phyloP scores from a whole-genome alignment of 2,329 filamentous ascomycete species.

The Pseudopithomyces chartarum region DNA sequence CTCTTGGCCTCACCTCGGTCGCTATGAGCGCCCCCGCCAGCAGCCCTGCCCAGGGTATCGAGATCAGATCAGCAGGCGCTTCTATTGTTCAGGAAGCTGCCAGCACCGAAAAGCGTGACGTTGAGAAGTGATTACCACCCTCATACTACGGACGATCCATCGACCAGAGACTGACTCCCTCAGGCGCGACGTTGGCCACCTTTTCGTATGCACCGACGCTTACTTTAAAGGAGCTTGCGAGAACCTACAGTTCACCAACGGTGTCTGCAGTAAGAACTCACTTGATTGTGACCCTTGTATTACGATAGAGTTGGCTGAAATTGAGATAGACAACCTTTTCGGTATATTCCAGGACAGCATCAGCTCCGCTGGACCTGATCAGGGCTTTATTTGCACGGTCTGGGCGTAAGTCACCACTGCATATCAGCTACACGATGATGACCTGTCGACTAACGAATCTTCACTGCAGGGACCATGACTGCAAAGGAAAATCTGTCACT shows the following conservation, averaged over 20 bases:
- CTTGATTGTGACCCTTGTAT: background rate
- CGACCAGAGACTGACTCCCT: background rate
- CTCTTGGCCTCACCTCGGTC: slow-evolving; percentile 8
- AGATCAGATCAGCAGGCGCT: background rate
- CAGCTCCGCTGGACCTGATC: slow-evolving; percentile 4
- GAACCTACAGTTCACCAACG: slow-evolving; percentile 10
- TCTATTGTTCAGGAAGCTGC: background rate
- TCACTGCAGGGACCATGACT: background rate
- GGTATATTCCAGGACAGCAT: slow-evolving; percentile 7
- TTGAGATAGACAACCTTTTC: background rate
- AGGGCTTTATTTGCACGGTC: slow-evolving; percentile 6
- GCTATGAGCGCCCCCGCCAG: background rate
- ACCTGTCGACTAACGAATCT: background rate
- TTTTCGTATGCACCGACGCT: slow-evolving; percentile 7
- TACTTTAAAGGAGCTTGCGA: slow-evolving; percentile 5
- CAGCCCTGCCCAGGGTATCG: background rate
- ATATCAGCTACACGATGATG: too few relatives aligned
- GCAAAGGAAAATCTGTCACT: background rate
- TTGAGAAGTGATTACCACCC: slow-evolving; percentile 4
- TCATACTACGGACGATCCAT: background rate
- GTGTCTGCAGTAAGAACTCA: slow-evolving; percentile 5
- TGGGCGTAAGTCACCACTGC: slow-evolving; percentile 8
- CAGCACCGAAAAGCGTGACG: background rate
- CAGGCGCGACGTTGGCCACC: slow-evolving; percentile 4
- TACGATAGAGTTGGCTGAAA: background rate